Evolutionary conservation across 169 alveolate species (phyloP).

Genomic region (Plasmodium reichenowi): DNA sequence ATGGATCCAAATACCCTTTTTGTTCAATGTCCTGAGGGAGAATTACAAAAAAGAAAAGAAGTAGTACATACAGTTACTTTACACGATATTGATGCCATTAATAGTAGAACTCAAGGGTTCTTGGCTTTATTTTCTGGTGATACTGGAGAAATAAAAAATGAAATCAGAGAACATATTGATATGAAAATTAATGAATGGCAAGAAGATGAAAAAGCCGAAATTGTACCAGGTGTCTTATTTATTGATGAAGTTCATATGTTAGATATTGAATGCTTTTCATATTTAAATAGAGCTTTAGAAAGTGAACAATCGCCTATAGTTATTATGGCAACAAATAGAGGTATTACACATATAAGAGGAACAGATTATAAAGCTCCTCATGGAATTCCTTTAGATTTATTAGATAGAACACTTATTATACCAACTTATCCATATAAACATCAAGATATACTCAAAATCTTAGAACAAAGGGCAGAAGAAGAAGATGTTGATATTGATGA

Average conservation of each 20-base stretch:
- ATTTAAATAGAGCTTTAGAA: conserved; percentile 98
- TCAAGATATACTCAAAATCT: conserved; percentile 93
- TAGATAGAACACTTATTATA: conserved; percentile 98
- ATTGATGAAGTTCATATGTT: conserved; percentile 99
- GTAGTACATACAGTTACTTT: conserved; percentile 98
- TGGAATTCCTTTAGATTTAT: conserved; percentile 98
- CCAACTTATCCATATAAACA: conserved; percentile 96
- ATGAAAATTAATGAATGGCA: conserved; percentile 99
- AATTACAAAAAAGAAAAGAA: conserved; percentile 98
- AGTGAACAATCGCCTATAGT: conserved; percentile 97
- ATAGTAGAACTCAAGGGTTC: conserved; percentile 97
- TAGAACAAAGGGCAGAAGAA: conserved; percentile 96
- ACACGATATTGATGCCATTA: conserved; percentile 99
- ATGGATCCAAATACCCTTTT: conserved; percentile 94
- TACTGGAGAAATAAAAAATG: conserved; percentile 98
- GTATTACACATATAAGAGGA: conserved; percentile 97
- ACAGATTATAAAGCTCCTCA: conserved; percentile 98
- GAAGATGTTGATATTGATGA: conserved; percentile 99
- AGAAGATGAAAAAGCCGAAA: conserved; percentile 96
- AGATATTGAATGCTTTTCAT: conserved; percentile 99
- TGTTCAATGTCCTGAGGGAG: conserved; percentile 99
- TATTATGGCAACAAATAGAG: conserved; percentile 99
- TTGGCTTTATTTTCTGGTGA: conserved; percentile 99
- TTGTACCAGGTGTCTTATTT: conserved; percentile 98
- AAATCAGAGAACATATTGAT: conserved; percentile 98